Conservation (phyloP, 305 asterid species). For the Solanum chacoense region DNA sequence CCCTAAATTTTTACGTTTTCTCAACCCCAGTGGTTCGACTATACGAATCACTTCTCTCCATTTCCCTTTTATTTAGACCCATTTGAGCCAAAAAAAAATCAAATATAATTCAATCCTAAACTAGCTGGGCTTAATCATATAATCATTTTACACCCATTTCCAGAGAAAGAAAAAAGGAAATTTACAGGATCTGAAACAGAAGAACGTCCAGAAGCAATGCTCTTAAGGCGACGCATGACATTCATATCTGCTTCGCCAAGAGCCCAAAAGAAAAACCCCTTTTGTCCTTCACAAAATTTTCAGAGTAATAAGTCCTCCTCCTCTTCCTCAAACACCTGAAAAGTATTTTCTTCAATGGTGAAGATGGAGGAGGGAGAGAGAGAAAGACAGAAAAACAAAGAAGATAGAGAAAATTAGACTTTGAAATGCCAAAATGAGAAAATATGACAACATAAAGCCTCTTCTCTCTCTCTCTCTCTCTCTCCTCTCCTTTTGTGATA, state of each 20-base stretch:
- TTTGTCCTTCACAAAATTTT: not conserved
- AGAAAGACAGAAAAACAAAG: not conserved
- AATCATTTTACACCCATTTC: not conserved
- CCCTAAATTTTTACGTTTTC: not conserved
- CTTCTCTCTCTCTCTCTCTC: constrained; percentile 13
- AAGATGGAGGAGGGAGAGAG: not conserved
- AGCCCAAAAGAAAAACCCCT: not conserved
- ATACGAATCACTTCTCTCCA: not conserved
- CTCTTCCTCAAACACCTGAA: constrained; percentile 5
- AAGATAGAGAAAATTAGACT: not conserved
- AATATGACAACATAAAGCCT: not conserved
- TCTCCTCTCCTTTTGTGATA: constrained; percentile 7
- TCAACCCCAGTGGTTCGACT: not conserved
- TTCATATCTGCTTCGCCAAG: constrained; percentile 39
- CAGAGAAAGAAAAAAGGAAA: not conserved
- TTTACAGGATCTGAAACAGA: constrained; percentile 97
- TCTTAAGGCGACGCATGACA: constrained; percentile 98
- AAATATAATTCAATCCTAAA: not conserved
- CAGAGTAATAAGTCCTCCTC: not conserved
- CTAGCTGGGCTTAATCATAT: not conserved
- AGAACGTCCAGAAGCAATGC: constrained; percentile 97
- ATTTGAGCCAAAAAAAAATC: not conserved
- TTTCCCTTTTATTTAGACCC: not conserved
- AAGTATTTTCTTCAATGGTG: not conserved
- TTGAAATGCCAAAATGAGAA: not conserved